phyloP scores from a whole-genome alignment of 129 eudicot genomes.

The Cynara cardunculus region DNA sequence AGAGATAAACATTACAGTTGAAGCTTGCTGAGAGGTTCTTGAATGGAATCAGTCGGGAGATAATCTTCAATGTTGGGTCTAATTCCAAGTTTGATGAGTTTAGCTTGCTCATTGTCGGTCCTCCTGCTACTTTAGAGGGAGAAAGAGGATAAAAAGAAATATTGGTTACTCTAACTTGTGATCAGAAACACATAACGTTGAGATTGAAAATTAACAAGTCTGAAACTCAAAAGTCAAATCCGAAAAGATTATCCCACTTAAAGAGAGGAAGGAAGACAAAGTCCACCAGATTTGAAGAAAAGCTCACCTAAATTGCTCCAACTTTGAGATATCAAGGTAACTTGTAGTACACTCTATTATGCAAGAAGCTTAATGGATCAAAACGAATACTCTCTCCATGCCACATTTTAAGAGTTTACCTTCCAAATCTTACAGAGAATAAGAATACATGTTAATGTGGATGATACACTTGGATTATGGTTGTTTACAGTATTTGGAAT shows the following conservation, averaged over 20 bases:
- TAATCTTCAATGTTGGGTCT: conserved; percentile 95
- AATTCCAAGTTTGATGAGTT: conserved; percentile 51
- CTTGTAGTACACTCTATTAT: background rate
- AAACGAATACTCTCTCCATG: no score
- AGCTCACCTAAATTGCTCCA: background rate
- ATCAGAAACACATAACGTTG: no score
- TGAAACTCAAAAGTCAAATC: no score
- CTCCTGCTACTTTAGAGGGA: background rate
- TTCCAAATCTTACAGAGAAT: background rate
- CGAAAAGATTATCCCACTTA: no score
- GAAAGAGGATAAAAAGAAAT: background rate
- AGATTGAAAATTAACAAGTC: no score
- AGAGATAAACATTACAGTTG: conserved; percentile 41
- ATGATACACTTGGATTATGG: background rate
- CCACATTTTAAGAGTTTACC: background rate
- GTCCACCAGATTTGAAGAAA: no score
- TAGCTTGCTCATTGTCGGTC: conserved; percentile 25
- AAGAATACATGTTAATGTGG: background rate
- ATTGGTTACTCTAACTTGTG: background rate
- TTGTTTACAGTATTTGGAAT: background rate
- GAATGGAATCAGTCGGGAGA: conserved; percentile 62
- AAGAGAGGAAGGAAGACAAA: no score
- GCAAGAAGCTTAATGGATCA: no score
- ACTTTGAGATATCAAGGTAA: background rate
- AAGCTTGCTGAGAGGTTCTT: conserved; percentile 63